These are phyloP conservation scores for Ceratobasidium sp. DNA, from an alignment of 1,284 basidiomycete species.

Conservation along the genomic window DNA sequence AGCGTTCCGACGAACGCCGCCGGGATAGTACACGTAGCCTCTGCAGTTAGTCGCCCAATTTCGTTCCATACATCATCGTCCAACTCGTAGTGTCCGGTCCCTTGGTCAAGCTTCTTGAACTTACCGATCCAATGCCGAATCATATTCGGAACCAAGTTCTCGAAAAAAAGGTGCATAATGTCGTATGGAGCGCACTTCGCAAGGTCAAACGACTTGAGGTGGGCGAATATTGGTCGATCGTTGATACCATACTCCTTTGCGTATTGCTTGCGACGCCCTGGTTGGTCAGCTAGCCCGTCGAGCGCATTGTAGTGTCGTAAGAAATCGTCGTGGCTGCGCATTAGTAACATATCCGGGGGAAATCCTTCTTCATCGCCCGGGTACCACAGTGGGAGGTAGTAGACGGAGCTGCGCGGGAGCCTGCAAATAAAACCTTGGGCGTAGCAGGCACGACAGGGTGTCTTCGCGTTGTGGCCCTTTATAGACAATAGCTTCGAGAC, in stretches of 20 bases:
- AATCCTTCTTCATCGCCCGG: slow-evolving; percentile 34
- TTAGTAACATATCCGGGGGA: slow-evolving; percentile 43
- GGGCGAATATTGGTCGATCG: slow-evolving; percentile 3
- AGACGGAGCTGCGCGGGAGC: slow-evolving; percentile 44
- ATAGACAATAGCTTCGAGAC: slow-evolving; percentile 9
- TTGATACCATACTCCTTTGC: slow-evolving; percentile 40
- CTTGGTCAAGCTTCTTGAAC: slow-evolving; percentile 52
- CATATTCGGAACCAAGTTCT: slow-evolving; percentile 37
- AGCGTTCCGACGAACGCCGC: slow-evolving; percentile 51
- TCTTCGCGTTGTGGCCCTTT: slow-evolving; percentile 19
- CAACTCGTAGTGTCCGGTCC: slow-evolving; percentile 44
- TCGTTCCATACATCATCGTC: slow-evolving; percentile 49
- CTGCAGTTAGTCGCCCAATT: slow-evolving; percentile 51
- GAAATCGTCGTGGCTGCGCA: slow-evolving; percentile 35
- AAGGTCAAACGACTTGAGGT: slow-evolving; percentile 50
- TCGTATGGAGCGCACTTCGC: slow-evolving; percentile 49
- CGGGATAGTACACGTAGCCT: slow-evolving; percentile 51
- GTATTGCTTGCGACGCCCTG: background rate
- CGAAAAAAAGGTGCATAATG: slow-evolving; percentile 53
- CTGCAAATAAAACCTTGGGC: slow-evolving; percentile 51
- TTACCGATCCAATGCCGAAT: slow-evolving; percentile 52
- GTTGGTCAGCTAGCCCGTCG: background rate
- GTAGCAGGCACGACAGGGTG: slow-evolving; percentile 49
- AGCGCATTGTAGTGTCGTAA: background rate
- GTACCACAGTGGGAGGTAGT: slow-evolving; percentile 53